Percentiles rank a stretch among this genome's conserved stretches.
Evolutionary conservation across 441 rosid species (phyloP).

Genomic region (Croton laevigatus): DNA sequence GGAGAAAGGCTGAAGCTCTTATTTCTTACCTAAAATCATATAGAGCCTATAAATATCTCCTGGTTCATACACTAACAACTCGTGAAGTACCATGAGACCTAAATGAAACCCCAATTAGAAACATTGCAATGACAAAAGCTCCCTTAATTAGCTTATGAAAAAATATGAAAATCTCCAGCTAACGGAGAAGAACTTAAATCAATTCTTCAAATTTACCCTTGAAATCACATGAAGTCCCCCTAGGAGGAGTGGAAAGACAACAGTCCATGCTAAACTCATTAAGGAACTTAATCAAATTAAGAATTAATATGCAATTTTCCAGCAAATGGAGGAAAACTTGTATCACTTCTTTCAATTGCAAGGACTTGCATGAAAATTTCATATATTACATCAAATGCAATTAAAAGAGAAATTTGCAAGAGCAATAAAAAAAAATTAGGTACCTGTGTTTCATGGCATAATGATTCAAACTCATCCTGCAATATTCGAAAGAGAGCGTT

Average conservation of each 20-base stretch:
- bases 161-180: no score
- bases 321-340: not conserved
- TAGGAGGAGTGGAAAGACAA: not conserved
- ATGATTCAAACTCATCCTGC: conserved; percentile 60
- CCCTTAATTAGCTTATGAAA: no score
- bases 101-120: no score
- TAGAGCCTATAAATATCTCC: not conserved
- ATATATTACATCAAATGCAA: not conserved
- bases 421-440: not conserved
- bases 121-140: no score
- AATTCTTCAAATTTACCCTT: not conserved
- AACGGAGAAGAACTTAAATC: no score
- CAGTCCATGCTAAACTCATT: not conserved
- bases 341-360: not conserved
- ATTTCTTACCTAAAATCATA: not conserved
- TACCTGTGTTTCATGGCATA: conserved; percentile 57
- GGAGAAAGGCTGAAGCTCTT: not conserved
- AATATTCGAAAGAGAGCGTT: conserved; percentile 19
- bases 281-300: not conserved
- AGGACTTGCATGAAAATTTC: not conserved
- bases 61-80: not conserved
- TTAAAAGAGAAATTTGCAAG: not conserved
- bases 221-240: not conserved
- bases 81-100: no score
- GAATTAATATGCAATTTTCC: not conserved